These are phyloP conservation scores for Yarrowia sp. DNA, from an alignment of 805 yeast genomes.

Conservation along the genomic window DNA sequence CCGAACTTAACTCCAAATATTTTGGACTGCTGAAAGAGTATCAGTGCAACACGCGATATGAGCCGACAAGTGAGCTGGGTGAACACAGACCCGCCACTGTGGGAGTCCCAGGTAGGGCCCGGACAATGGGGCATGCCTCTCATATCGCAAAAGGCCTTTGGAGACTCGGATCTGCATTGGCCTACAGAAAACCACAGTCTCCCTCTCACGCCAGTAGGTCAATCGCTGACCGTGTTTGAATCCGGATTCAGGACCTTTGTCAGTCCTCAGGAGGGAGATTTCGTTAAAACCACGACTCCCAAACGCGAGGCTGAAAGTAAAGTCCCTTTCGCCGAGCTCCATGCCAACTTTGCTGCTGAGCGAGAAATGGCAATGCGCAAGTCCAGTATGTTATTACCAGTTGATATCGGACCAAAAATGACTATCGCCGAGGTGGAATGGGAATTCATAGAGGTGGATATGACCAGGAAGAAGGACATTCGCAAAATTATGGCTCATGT, in stretches of 20 bases:
- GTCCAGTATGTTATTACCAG: background rate
- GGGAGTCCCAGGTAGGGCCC: background rate
- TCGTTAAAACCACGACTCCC: background rate
- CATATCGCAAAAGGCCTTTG: background rate
- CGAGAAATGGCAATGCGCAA: background rate
- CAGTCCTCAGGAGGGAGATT: background rate
- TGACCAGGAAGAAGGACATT: no score
- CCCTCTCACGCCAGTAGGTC: background rate
- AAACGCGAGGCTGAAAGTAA: background rate
- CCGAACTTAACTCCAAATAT: background rate
- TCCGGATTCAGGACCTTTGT: background rate
- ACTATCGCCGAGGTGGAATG: background rate
- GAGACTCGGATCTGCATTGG: background rate
- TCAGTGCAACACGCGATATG: background rate
- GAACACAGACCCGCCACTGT: background rate
- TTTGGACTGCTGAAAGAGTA: background rate
- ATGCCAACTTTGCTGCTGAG: background rate
- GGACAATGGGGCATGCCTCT: constrained; percentile 5
- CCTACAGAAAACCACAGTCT: background rate
- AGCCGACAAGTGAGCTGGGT: background rate
- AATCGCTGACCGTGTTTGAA: background rate
- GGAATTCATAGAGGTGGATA: no score
- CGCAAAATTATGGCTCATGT: background rate
- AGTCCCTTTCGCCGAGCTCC: background rate
- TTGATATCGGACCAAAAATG: background rate